A percentile compares a stretch with the other conserved stretches of the same genome.
These are phyloP conservation scores for Quercus tomentella DNA, from an alignment of 331 rosid species.

Conservation along the genomic window DNA sequence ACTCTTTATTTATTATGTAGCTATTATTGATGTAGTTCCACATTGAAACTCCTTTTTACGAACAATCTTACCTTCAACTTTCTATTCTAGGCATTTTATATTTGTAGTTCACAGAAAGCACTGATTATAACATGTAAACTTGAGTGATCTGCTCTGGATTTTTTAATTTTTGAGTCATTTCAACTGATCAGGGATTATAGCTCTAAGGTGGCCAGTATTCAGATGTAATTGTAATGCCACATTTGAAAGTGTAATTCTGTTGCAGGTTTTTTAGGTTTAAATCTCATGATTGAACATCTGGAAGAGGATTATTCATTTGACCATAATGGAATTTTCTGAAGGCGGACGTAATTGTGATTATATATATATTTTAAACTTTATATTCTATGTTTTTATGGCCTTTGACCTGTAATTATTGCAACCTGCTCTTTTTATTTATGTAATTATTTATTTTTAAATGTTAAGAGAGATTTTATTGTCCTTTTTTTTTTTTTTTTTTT, in stretches of 20 bases:
- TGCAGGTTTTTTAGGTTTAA: not conserved
- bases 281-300: not conserved
- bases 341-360: too few species aligned
- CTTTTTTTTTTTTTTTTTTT: conserved; percentile 27
- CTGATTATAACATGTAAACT: not conserved
- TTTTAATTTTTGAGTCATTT: not conserved
- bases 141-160: not conserved
- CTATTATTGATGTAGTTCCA: not conserved
- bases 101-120: not conserved
- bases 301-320: not conserved
- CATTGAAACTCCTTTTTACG: not conserved
- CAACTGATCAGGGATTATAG: not conserved
- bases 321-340: too few species aligned
- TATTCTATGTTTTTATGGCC: not conserved
- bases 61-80: not conserved
- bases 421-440: not conserved
- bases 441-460: not conserved
- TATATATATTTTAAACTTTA: not conserved
- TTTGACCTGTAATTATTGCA: not conserved
- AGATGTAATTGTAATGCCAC: not conserved
- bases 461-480: not conserved
- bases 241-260: not conserved
- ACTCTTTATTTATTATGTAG: not conserved
- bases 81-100: not conserved
- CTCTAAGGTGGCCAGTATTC: not conserved